phyloP scores from a whole-genome alignment of 192 early-diverging fungal genomes.

The Backusella macrospora region DNA sequence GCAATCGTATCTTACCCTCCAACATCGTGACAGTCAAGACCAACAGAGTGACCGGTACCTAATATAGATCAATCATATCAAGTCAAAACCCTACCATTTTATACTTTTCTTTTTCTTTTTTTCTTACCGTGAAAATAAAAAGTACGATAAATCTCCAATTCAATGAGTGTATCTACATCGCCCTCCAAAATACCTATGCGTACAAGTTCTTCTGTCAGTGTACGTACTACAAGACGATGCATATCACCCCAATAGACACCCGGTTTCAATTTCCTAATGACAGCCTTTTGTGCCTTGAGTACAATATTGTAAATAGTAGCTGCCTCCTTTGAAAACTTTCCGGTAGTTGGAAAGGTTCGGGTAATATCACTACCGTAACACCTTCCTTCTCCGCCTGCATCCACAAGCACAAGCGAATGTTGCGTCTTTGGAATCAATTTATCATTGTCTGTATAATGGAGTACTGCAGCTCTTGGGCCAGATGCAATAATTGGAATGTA shows the following conservation, averaged over 20 bases:
- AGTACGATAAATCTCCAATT: conserved; percentile 67
- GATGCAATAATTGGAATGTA: conserved; percentile 86
- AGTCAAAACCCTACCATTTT: background rate
- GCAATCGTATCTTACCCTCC: conserved; percentile 24
- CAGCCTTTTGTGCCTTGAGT: conserved; percentile 78
- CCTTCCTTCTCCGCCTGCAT: conserved; percentile 79
- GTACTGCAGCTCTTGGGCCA: conserved; percentile 73
- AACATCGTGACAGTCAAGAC: conserved; percentile 91
- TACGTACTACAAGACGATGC: conserved; percentile 71
- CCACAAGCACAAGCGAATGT: conserved; percentile 73
- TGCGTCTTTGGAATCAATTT: conserved; percentile 45
- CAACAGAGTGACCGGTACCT: conserved; percentile 85
- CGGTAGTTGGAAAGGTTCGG: conserved; percentile 80
- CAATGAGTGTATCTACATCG: conserved; percentile 59
- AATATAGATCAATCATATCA: background rate
- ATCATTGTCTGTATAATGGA: conserved; percentile 87
- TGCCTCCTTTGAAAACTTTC: conserved; percentile 69
- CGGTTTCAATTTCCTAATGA: conserved; percentile 67
- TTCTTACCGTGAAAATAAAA: conserved; percentile 87
- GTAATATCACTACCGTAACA: conserved; percentile 94
- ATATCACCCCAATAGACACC: conserved; percentile 91
- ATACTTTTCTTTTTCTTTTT: background rate
- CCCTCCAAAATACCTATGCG: conserved; percentile 74
- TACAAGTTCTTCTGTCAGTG: conserved; percentile 69
- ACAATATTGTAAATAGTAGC: conserved; percentile 84